Evolutionary conservation across 2,329 filamentous ascomycete species (phyloP).

Genomic region (Sordariomycetes sp.): DNA sequence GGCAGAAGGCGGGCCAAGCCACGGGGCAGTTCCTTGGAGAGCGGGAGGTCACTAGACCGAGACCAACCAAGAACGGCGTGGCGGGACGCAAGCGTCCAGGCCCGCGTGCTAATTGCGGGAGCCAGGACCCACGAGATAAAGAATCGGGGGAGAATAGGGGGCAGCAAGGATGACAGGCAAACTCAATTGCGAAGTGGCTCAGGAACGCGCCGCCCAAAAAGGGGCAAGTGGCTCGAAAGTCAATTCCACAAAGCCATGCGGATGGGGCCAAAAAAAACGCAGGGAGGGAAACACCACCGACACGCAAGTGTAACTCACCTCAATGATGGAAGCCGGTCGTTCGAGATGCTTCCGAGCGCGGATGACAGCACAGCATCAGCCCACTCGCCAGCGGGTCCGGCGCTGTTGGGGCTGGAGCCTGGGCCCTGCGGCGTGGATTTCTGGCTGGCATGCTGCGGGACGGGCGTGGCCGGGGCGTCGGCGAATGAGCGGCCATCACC

Average conservation of each 20-base stretch:
- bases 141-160: not conserved
- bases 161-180: not conserved
- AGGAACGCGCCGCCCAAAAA: not conserved
- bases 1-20: not conserved
- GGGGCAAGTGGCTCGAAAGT: not conserved
- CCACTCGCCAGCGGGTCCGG: not conserved
- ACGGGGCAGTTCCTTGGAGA: not conserved
- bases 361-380: not conserved
- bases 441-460: not conserved
- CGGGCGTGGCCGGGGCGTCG: not conserved
- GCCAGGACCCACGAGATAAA: not conserved
- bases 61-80: not conserved
- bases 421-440: not conserved
- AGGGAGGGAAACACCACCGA: not conserved
- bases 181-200: not conserved
- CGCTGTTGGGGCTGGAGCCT: not conserved
- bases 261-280: not conserved
- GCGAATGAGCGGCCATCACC: not conserved
- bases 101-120: not conserved
- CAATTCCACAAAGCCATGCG: not conserved
- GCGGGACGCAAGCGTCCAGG: not conserved
- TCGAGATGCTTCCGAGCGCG: not conserved
- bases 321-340: not conserved
- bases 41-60: not conserved
- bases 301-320: not conserved